A percentile compares a stretch with the other conserved stretches of the same genome.
These are phyloP conservation scores for Fusarium xyrophilum DNA, from an alignment of 2,329 filamentous ascomycete species.

Conservation along the genomic window DNA sequence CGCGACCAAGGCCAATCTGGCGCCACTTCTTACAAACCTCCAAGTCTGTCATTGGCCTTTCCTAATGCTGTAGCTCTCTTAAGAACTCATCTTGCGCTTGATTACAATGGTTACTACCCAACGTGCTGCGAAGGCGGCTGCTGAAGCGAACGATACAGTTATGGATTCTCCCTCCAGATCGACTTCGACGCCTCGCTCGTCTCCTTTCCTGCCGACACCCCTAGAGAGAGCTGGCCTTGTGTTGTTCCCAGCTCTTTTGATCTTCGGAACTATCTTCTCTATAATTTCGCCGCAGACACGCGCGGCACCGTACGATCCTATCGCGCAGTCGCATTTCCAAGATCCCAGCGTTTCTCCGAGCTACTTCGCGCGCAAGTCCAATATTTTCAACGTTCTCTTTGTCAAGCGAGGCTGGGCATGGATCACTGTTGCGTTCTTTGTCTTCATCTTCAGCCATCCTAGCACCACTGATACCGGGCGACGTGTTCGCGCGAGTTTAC, in stretches of 20 bases:
- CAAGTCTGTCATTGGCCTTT: not conserved
- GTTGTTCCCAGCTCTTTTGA: slow-evolving; percentile 78
- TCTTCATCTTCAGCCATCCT: slow-evolving; percentile 75
- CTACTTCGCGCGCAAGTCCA: slow-evolving; percentile 94
- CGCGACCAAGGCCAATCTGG: slow-evolving; percentile 11
- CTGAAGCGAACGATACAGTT: slow-evolving; percentile 18
- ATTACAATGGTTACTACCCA: slow-evolving; percentile 41
- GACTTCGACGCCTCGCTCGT: slow-evolving; percentile 48
- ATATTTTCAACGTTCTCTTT: slow-evolving; percentile 90
- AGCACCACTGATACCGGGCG: slow-evolving; percentile 47
- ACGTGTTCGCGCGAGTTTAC: slow-evolving; percentile 63
- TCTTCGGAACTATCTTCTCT: slow-evolving; percentile 83
- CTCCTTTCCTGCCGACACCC: slow-evolving; percentile 72
- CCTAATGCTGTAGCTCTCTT: not conserved
- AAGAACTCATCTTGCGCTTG: not conserved
- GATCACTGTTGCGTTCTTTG: slow-evolving; percentile 76
- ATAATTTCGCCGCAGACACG: slow-evolving; percentile 76
- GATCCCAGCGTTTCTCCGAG: slow-evolving; percentile 65
- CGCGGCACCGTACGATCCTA: slow-evolving; percentile 66
- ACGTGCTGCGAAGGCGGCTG: slow-evolving; percentile 34
- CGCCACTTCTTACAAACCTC: slow-evolving; percentile 2
- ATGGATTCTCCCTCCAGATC: slow-evolving; percentile 21
- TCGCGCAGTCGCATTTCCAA: slow-evolving; percentile 68
- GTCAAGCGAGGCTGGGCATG: slow-evolving; percentile 97
- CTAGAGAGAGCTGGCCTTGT: slow-evolving; percentile 70